These are phyloP conservation scores for Arthonia radiata DNA, from an alignment of 495 filamentous ascomycete genomes.

Conservation along the genomic window DNA sequence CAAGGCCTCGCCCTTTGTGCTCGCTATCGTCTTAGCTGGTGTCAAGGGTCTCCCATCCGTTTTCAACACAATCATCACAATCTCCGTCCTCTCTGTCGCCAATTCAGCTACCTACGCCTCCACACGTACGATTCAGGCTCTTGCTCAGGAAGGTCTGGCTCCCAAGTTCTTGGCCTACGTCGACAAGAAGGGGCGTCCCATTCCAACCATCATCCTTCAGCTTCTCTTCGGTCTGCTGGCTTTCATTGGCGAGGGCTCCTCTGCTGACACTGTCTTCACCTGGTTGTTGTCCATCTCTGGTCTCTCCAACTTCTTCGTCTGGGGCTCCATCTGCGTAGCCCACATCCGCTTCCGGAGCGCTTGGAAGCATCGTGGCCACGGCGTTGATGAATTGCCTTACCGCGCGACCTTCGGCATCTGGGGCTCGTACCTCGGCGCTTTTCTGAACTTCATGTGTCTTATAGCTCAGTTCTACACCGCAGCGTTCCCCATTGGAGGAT, in stretches of 20 bases:
- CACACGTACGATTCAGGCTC: conserved; percentile 37
- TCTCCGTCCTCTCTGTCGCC: conserved; percentile 39
- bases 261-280: conserved; percentile 24
- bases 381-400: conserved; percentile 46
- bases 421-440: conserved; percentile 41
- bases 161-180: conserved; percentile 31
- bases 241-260: conserved; percentile 26
- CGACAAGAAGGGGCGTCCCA: conserved; percentile 30
- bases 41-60: conserved; percentile 41
- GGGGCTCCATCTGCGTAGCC: conserved; percentile 28
- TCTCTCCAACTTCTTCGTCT: conserved; percentile 29
- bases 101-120: conserved; percentile 38
- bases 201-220: conserved; percentile 25
- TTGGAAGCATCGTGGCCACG: conserved; percentile 37
- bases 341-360: conserved; percentile 35
- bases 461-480: conserved; percentile 34
- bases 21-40: conserved; percentile 40
- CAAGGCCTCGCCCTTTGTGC: conserved; percentile 48
- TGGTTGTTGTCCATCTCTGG: conserved; percentile 34
- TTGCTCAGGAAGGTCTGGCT: conserved; percentile 25
- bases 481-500: conserved; percentile 18
- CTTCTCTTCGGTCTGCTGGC: conserved; percentile 27
- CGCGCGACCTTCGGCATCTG: conserved; percentile 35
- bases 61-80: conserved; percentile 49
- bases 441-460: conserved; percentile 32